Evolutionary conservation across 2,329 filamentous ascomycete genomes (phyloP).

Genomic region (Capronia epimyces): DNA sequence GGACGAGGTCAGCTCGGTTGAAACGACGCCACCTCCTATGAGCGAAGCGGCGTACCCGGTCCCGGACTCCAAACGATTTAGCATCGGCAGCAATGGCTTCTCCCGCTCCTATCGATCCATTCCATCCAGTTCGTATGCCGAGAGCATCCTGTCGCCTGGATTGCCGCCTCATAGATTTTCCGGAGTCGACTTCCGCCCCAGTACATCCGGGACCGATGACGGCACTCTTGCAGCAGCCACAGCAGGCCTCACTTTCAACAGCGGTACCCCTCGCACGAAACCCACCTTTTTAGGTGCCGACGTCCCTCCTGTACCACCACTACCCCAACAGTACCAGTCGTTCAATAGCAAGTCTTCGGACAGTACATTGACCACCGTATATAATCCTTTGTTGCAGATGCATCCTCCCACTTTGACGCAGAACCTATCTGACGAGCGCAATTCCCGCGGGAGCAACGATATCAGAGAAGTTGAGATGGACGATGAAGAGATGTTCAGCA

Average conservation of each 20-base stretch:
- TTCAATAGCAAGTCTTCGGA: constrained; percentile 30
- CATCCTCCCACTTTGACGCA: constrained; percentile 43
- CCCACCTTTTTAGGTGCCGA: constrained; percentile 61
- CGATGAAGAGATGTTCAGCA: constrained; percentile 93
- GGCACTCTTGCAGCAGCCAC: constrained; percentile 85
- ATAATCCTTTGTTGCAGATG: constrained; percentile 40
- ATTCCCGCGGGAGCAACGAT: constrained; percentile 64
- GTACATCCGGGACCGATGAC: constrained; percentile 75
- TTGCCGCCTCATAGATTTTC: constrained; percentile 61
- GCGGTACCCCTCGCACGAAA: constrained; percentile 68
- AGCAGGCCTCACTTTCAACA: constrained; percentile 84
- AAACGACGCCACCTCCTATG: constrained; percentile 86
- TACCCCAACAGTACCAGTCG: constrained; percentile 53
- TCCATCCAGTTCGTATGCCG: constrained; percentile 52
- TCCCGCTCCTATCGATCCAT: constrained; percentile 78
- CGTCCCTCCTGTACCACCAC: constrained; percentile 78
- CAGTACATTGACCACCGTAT: constrained; percentile 36
- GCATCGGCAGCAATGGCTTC: constrained; percentile 45
- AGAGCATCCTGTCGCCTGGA: constrained; percentile 45
- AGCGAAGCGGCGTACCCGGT: constrained; percentile 57
- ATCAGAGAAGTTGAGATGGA: constrained; percentile 56
- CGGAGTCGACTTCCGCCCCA: constrained; percentile 70
- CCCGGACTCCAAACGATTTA: constrained; percentile 55
- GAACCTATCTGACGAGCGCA: constrained; percentile 49
- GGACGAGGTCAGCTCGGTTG: constrained; percentile 75